phyloP scores from a whole-genome alignment of 1,284 basidiomycete genomes.

The Trichosporon coremiiforme region DNA sequence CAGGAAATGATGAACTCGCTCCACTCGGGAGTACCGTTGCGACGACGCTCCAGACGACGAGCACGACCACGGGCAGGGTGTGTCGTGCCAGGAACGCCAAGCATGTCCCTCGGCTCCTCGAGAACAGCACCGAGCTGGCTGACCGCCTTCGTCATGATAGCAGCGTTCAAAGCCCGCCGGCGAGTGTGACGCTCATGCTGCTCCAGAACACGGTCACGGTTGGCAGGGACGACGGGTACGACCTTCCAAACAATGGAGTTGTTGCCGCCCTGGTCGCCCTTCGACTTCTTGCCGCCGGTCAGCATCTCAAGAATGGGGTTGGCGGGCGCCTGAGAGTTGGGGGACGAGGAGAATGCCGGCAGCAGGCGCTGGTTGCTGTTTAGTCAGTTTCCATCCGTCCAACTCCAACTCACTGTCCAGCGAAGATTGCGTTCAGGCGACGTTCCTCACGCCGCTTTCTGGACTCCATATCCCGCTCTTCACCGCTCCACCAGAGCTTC shows the following conservation, averaged over 20 bases:
- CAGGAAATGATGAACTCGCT: conserved; percentile 38
- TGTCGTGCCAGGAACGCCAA: conserved; percentile 46
- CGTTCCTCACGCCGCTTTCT: conserved; percentile 37
- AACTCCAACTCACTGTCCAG: conserved; percentile 28
- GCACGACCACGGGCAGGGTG: conserved; percentile 66
- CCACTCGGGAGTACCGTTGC: conserved; percentile 58
- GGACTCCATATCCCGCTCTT: conserved; percentile 42
- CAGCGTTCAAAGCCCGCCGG: conserved; percentile 57
- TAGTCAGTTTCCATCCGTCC: not conserved
- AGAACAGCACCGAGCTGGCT: conserved; percentile 71
- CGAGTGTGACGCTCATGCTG: conserved; percentile 64
- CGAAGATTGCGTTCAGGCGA: conserved; percentile 37
- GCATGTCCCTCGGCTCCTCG: conserved; percentile 53
- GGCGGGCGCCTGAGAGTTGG: not conserved
- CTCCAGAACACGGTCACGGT: conserved; percentile 64
- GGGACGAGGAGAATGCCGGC: conserved; percentile 24
- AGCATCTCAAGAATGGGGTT: conserved; percentile 31
- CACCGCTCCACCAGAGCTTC: conserved; percentile 47
- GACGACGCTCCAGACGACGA: conserved; percentile 72
- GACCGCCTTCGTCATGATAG: conserved; percentile 62
- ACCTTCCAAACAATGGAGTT: conserved; percentile 53
- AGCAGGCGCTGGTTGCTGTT: conserved; percentile 27
- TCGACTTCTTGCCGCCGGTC: conserved; percentile 23
- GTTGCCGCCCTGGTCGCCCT: conserved; percentile 18
- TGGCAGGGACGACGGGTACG: conserved; percentile 68